Percentiles rank a stretch among this genome's conserved stretches.
Evolutionary conservation across 2,329 filamentous ascomycete species (phyloP).

Genomic region (Cordyceps cateniannulata): DNA sequence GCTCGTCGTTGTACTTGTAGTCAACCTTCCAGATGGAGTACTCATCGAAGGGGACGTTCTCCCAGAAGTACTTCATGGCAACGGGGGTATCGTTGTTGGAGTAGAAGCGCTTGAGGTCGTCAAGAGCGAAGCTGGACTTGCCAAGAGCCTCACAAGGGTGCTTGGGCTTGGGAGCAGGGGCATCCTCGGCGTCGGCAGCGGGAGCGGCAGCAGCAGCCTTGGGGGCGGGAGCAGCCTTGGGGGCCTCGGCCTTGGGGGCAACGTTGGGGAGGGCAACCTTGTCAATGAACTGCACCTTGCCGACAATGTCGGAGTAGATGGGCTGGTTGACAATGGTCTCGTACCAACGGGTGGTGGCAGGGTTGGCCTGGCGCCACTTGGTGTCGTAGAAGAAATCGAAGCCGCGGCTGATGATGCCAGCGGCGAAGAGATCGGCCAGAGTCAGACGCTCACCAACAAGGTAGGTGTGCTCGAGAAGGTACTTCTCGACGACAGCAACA

Average conservation of each 20-base stretch:
- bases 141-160: slow-evolving; percentile 85
- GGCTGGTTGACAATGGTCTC: slow-evolving; percentile 89
- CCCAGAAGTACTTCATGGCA: slow-evolving; percentile 97
- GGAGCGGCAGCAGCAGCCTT: slow-evolving; percentile 29
- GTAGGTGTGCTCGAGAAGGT: slow-evolving; percentile 90
- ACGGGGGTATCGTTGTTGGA: slow-evolving; percentile 87
- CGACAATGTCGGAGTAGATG: slow-evolving; percentile 76
- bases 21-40: slow-evolving; percentile 92
- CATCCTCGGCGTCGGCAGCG: slow-evolving; percentile 33
- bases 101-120: slow-evolving; percentile 99
- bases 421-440: slow-evolving; percentile 85
- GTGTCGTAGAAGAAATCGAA: slow-evolving; percentile 95
- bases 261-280: slow-evolving; percentile 66
- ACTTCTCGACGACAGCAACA: slow-evolving; percentile 70
- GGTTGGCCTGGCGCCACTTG: slow-evolving; percentile 75
- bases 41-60: slow-evolving; percentile 88
- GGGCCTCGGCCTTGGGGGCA: slow-evolving; percentile 66
- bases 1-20: slow-evolving; percentile 99
- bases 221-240: slow-evolving; percentile 48
- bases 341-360: slow-evolving; percentile 89
- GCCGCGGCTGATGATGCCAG: slow-evolving; percentile 72
- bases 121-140: slow-evolving; percentile 73
- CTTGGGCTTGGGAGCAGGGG: slow-evolving; percentile 74
- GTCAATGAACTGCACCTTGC: slow-evolving; percentile 72
- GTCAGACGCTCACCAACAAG: slow-evolving; percentile 97